These are phyloP conservation scores for Aspergillus hiratsukae DNA, from an alignment of 2,329 filamentous ascomycete species.

Conservation along the genomic window DNA sequence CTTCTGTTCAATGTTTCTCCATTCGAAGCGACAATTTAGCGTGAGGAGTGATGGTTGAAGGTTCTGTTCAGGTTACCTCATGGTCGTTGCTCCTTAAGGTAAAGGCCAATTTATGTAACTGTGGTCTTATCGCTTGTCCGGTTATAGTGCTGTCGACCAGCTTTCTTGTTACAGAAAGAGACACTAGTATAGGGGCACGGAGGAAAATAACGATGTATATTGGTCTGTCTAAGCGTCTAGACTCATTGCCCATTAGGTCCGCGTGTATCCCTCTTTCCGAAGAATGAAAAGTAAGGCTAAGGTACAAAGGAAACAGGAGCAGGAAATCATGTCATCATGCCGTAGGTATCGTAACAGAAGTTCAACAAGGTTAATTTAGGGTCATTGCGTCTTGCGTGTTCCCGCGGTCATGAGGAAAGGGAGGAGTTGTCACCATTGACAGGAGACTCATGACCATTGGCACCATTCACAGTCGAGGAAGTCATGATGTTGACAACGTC, in stretches of 20 bases:
- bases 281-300: neutral
- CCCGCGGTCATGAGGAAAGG: neutral
- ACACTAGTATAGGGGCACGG: neutral
- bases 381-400: neutral
- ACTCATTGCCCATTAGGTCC: neutral
- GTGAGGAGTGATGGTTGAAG: too few relatives aligned
- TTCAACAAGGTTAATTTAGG: neutral
- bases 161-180: neutral
- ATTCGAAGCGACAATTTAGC: neutral
- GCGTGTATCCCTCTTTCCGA: neutral
- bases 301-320: neutral
- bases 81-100: neutral
- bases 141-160: neutral
- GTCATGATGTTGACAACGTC: constrained; percentile 21
- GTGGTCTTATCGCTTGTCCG: neutral
- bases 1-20: neutral
- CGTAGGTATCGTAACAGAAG: neutral
- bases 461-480: constrained; percentile 8
- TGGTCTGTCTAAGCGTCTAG: neutral
- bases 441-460: neutral
- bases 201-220: neutral
- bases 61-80: neutral
- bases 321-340: neutral
- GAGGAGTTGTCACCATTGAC: neutral
- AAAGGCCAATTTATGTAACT: neutral